Evolutionary conservation across 345 rosid genomes (phyloP), one percentile per base, ranked within the genome.

Genomic region (Turritis glabra): DNA sequence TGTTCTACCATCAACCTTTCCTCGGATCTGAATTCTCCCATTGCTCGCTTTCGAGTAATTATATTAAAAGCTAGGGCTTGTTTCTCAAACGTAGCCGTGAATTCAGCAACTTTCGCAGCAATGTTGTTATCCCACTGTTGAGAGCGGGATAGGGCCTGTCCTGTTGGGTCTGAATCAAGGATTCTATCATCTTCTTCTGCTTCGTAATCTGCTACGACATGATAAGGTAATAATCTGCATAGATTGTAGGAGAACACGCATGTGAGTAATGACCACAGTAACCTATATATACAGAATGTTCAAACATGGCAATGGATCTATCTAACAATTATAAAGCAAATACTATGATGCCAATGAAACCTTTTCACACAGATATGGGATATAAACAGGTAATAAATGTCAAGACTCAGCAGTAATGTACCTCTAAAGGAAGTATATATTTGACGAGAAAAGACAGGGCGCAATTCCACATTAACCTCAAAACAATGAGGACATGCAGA

Each of bases 151-250:
- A 86, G 85, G 82, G 94, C 83, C 77, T 84, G 92, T 18, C 98
- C 99, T 11, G 96, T 89, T 73, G 97, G 84, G 79, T 92, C 99
- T 8, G 98, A 89, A 87, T 96, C 98, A 55, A 96, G 97, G 77
- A 92, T 92, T 72, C 91, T 87, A 75, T 90, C 99, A 67, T 96
- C 98, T 77, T 96, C 99, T 77, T 92, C 99, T 25, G 98, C 97
- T 85, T 96, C 98, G 72, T 89, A 96, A 80, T 96, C 97, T 38
- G 96, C 96, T 50, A 96, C 92, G 3, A 92, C 93, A 77, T 92
- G 98, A 76, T 92, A 96, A 58, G 98, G 99, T 14, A 92, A 84
- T 75, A 86, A 84, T 69, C 98, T 96, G 88, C 82, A 81, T 8
- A 71, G 18, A 11, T 68, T 68, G 26, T 9, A 22, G 19, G 51